A percentile compares a stretch with the other conserved stretches of the same genome.
Evolutionary conservation across 305 asterid genomes (phyloP).

Genomic region (Caryopteris hybrid): DNA sequence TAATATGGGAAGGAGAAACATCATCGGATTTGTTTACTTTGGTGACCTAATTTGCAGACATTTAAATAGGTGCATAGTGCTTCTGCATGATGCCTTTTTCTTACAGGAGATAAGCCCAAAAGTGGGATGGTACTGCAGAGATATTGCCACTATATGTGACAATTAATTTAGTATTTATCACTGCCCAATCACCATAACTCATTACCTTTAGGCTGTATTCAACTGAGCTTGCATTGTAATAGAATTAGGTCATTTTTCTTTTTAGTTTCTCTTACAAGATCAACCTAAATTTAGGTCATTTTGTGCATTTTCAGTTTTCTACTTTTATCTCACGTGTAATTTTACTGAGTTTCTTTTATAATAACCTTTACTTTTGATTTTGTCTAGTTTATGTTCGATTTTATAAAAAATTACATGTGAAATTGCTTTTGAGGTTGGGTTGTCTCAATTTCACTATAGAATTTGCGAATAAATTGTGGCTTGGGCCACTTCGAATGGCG

Average conservation of each 20-base stretch:
- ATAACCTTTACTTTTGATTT: too few species aligned
- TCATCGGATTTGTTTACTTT: slow-evolving; percentile 15
- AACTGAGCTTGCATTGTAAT: slow-evolving; percentile 23
- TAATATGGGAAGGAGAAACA: slow-evolving; percentile 14
- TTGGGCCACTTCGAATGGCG: too few species aligned
- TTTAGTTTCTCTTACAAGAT: neutral
- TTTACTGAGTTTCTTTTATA: neutral
- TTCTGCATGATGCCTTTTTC: slow-evolving; percentile 4
- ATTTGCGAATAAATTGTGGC: too few species aligned
- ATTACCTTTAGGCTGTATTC: slow-evolving; percentile 32
- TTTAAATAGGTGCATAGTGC: slow-evolving; percentile 15
- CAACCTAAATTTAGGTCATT: slow-evolving; percentile 45
- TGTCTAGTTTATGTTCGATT: too few species aligned
- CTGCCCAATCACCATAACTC: too few species aligned
- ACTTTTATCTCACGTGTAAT: neutral
- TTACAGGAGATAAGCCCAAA: slow-evolving; percentile 19
- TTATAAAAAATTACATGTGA: too few species aligned
- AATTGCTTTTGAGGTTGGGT: too few species aligned
- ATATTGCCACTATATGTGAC: neutral
- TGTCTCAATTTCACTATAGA: too few species aligned
- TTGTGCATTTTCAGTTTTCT: neutral
- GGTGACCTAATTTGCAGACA: slow-evolving; percentile 34
- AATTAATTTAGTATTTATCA: too few species aligned
- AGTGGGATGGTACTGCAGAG: slow-evolving; percentile 1
- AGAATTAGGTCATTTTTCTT: slow-evolving; percentile 31